Conservation (phyloP, 2,329 filamentous ascomycete genomes). For the Juglanconis sp. region DNA sequence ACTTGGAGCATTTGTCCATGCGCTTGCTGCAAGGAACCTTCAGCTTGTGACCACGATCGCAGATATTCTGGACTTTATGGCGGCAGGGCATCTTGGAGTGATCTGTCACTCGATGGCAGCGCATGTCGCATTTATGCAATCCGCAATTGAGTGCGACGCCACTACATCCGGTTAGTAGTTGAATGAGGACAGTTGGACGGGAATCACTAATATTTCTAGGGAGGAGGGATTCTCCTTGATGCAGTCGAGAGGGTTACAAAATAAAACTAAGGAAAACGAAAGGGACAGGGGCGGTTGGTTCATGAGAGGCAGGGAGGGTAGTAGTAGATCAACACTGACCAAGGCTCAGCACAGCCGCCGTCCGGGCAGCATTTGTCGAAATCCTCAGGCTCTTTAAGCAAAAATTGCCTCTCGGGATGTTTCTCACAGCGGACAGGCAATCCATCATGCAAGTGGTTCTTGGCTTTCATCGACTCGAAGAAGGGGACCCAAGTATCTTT, state of each 20-base stretch:
- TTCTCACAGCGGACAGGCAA: conserved; percentile 58
- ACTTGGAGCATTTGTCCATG: conserved; percentile 45
- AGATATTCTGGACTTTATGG: conserved; percentile 40
- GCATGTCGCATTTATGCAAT: conserved; percentile 53
- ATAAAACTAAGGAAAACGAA: neutral
- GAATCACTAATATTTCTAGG: neutral
- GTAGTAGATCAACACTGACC: conserved; percentile 42
- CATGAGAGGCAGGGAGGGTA: neutral
- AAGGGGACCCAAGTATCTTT: conserved; percentile 55
- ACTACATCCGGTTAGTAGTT: conserved; percentile 31
- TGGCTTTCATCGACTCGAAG: conserved; percentile 51
- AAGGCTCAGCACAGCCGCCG: conserved; percentile 64
- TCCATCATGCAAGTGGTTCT: conserved; percentile 55
- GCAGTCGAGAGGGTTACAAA: neutral
- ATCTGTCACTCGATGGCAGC: conserved; percentile 61
- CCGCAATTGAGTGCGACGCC: conserved; percentile 51
- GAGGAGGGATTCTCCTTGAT: neutral
- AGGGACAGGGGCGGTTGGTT: neutral
- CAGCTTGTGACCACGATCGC: conserved; percentile 48
- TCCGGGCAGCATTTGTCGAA: conserved; percentile 64
- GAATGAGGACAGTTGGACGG: too few species aligned
- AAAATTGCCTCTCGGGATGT: conserved; percentile 47
- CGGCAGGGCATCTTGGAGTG: conserved; percentile 47
- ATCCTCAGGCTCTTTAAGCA: conserved; percentile 49
- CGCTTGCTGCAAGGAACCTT: conserved; percentile 43